phyloP scores from a whole-genome alignment of 2,329 filamentous ascomycete genomes.

The Aureobasidium sp. region DNA sequence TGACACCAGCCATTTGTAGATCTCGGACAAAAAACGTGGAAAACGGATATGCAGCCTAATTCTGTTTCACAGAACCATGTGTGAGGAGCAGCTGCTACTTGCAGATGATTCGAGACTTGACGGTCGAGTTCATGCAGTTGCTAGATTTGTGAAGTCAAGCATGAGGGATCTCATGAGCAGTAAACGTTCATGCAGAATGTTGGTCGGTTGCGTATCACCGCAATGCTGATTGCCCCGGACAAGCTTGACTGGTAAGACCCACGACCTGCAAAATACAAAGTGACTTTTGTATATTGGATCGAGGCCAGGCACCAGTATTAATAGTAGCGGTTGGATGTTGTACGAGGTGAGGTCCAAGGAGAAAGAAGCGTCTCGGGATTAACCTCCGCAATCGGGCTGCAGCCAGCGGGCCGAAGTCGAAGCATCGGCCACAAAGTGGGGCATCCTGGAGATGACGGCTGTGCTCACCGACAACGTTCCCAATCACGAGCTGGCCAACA shows the following conservation, averaged over 20 bases:
- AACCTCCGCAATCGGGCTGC: conserved; percentile 10
- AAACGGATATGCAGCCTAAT: not conserved
- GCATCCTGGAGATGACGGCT: conserved; percentile 8
- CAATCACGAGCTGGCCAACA: conserved; percentile 2
- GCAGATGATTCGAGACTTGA: not conserved
- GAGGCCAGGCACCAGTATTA: not conserved
- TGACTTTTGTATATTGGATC: not conserved
- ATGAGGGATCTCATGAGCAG: not conserved
- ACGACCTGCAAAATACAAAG: not conserved
- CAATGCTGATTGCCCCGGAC: not conserved
- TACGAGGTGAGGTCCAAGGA: not conserved
- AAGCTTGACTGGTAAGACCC: not conserved
- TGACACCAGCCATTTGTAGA: not conserved
- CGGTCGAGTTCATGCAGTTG: not conserved
- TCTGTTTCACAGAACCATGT: not conserved
- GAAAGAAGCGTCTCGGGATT: not conserved
- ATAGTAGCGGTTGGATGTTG: not conserved
- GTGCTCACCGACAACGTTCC: conserved; percentile 9
- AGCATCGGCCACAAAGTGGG: not conserved
- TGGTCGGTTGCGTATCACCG: not conserved
- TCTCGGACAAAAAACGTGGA: not conserved
- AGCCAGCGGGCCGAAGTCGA: not conserved
- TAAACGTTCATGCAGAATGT: conserved; percentile 1
- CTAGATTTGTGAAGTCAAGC: not conserved
- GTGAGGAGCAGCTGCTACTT: not conserved